Evolutionary conservation across 192 early-diverging fungal species (phyloP), one percentile per base, ranked within the genome.

Genomic region (Backusella circina): DNA sequence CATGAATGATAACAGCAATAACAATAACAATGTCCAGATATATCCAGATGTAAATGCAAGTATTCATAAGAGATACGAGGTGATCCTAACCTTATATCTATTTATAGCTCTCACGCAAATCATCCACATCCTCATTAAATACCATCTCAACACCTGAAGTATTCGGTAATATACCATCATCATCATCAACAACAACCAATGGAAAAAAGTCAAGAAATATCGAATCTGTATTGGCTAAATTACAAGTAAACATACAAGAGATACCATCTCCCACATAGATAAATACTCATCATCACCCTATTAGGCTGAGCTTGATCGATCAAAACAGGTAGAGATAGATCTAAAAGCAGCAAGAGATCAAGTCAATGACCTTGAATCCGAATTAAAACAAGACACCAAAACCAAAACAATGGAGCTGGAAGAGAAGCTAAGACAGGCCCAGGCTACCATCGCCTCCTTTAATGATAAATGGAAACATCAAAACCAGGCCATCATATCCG

Each of bases 381-480:
- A 57, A 35, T 64, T 71, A 21, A 73, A 51, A 26, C 75, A 80
- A 13, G 65, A 50, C 1, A 15, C 5, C 13, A 0, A 54, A 5
- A 35, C 33, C 7, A 47, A 38, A 35, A 23, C n/a, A 71, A 65
- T 68, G 37, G 71, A 51, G 3, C 38, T 80, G 9, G 66, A 73
- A 33, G 31, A 70, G 4, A 70, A 73, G 36, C 21, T 76, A 32
- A 30, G 66, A 28, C 39, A 80, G 32, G 47, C 71, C 7, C 31
- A 76, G 31, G 39, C 32, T 0, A 71, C 76, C 39, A 35, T 72
- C 8, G 47, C 65, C 12, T 30, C 66, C 0, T 75, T 73, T 80
- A 67, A 44, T 7, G 67, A 76, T 37, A 80, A 80, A 68, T 72
- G 50, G 44, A 71, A 67, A 18, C 32, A 70, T 3, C 79, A 80